Base-by-base conservation (phyloP, 106 monocot genomes). In the Alisma plantagoaquatica region DNA sequence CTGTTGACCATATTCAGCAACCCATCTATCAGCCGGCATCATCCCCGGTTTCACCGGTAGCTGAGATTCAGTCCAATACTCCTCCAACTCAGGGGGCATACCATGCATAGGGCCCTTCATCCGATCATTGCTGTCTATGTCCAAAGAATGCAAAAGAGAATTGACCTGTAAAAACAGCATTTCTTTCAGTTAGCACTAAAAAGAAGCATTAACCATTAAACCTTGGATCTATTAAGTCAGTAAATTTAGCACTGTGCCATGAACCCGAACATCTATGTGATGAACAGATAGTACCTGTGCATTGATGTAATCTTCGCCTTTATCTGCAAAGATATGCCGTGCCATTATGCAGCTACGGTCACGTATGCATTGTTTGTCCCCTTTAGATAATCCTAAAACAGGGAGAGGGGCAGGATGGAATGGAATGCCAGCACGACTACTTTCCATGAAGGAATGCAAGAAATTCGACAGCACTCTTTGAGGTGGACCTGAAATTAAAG, bases 321-420 rank as follows among this genome's bases (percentile, higher is more conserved):
- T 81, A 71, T 96, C 96, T 45, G 84, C 96, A 66, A 81, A 96
- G 53, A 96, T 85, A 63, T 96, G 96, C 26, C 89, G 70, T 57
- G 89, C 89, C 88, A 96, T 84, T 58, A 96, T 96, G 61, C 78
- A 89, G 63, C 78, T 89, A 31, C 96, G 83, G 60, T 96, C 96
- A 63, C 89, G 81, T 70, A 96, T 96, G 50, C 96, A 89, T 59
- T 80, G 84, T 62, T 96, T 96, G 62, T 96, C 96, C 49, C 73
- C 71, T 74, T 96, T 78, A 49, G 96, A 96, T 59, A 96, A 79
- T 28, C 96, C 96, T 56, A 96, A 70, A 46, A 71, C 55, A 31
- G 96, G 96, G 19, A 96, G 75, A 41, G 78, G 58, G 26, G 67
- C 69, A 49, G 96, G 96, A 24, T 45, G 77, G 54, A 96, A 89